Base-by-base conservation (phyloP, 495 filamentous ascomycete species). In the Trichoderma erinaceum region DNA sequence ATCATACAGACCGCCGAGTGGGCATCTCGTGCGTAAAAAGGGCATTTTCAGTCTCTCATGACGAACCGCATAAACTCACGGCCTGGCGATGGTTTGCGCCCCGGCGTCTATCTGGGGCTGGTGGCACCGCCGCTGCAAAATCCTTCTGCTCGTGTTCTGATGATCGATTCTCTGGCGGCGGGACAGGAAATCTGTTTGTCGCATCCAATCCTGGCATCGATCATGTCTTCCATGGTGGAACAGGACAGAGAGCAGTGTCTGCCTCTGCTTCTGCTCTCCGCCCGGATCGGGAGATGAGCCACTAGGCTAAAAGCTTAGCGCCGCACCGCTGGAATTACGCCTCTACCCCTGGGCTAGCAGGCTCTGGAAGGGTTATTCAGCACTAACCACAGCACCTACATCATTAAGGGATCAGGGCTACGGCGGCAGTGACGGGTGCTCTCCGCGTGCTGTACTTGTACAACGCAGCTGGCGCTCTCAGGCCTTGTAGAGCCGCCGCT, bases 221-320 rank as follows among this genome's bases (percentile, higher is more conserved):
- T 52, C 48, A 52, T 52, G 48, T 32, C n/a, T 32, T 29, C 29
- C 29, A 4, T 38, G 35, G 35, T 38, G 23, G 56, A 61, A 25
- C 23, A 61, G 11, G 12, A 61, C 23, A 23, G n/a, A 25, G 23
- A 25, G 50, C 10, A 56, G 44, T 13, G 21, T 11, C 15, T 15
- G 56, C 4, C 11, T 6, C 23, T 15, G 56, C 16, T 13, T 48
- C 44, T 32, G 23, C 56, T 25, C 56, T 61, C 23, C 27, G 10
- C 4, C 56, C 56, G 23, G 56, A 61, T 61, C 56, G 56, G 56
- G 56, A 61, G 56, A 61, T 61, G 56, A n/a, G 27, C 56, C 56
- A 32, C 11, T 25, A 61, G 56, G 56, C 56, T 32, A 61, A 61
- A 38, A 61, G 56, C 8, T 61, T 61, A 61, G 56, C 56, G 56